Base-by-base conservation (phyloP, 2,329 filamentous ascomycete species). In the Neonectria neomacrospora region DNA sequence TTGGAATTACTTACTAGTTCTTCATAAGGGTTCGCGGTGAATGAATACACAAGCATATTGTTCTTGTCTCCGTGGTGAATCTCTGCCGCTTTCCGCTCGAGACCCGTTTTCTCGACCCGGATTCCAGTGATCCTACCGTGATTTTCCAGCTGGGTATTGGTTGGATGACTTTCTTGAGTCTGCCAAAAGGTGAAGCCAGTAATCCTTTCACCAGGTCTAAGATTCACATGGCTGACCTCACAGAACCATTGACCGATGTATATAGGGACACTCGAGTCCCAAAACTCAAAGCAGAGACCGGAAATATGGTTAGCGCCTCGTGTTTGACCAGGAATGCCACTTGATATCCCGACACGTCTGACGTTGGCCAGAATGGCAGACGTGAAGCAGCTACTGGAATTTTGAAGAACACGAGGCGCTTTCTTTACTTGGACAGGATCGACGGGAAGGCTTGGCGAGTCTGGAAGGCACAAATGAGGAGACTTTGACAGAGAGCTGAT, bases 181-280 rank as follows among this genome's bases (percentile, higher is more conserved):
- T 58, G 50, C 59, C 63, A 65, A 3, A 65, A 53, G 2, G 22
- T 28, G 2, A 65, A 22, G 8, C 26, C 11, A 1, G 18, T 12
- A 10, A 63, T 34, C 5, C 23, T 52, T 0, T 60, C 55, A 0
- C 28, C 41, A 4, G 1, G 3, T 8, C 26, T 1, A 11, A 65
- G 0, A 4, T 44, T 5, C 1, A 64, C 14, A 22, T 44, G 20
- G 0, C 4, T 11, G 23, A 54, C 39, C 18, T 65, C 57, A 1
- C 14, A 1, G 4, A 39, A 54, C 64, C 61, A 66, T 12, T 66
- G 64, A 1, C 64, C 61, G 9, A 58, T 9, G n/a, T 58, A 66
- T 1, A 44, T 2, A 0, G 57, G 28, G 2, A 22, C 3, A 0
- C 9, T 41, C 1, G 20, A 14, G 3, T 37, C 39, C 61, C 53